Evolutionary conservation across 2,329 filamentous ascomycete species (phyloP).

Genomic region (Penicillium hordei): DNA sequence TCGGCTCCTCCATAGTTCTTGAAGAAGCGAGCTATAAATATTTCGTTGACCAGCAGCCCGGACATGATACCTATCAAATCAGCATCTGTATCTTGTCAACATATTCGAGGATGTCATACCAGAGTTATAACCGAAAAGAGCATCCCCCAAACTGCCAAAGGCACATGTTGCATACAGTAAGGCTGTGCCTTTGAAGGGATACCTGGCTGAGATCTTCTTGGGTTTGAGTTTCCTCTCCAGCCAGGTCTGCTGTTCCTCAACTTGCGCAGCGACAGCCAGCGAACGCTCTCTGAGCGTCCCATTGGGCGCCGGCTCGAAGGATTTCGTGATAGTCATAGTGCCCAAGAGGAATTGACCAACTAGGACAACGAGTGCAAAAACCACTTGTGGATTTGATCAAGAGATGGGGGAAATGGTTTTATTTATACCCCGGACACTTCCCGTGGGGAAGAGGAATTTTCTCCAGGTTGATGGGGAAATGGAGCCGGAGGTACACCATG

Average conservation of each 20-base stretch:
- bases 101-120: conserved; percentile 25
- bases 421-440: conserved; percentile 22
- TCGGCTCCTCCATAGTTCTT: no score
- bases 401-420: neutral
- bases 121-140: conserved; percentile 45
- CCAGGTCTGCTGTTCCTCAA: conserved; percentile 31
- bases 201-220: conserved; percentile 36
- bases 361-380: neutral
- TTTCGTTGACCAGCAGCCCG: no score
- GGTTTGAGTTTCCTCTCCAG: conserved; percentile 40
- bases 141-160: conserved; percentile 44
- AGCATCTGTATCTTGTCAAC: neutral
- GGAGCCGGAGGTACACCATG: neutral
- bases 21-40: no score
- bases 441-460: conserved; percentile 15
- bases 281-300: conserved; percentile 24
- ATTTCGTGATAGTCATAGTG: conserved; percentile 6
- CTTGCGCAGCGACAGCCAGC: conserved; percentile 24
- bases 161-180: conserved; percentile 42
- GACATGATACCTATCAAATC: no score
- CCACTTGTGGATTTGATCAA: neutral
- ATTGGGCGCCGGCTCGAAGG: conserved; percentile 7
- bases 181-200: conserved; percentile 39
- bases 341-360: neutral
- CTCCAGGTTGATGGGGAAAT: conserved; percentile 13